These are phyloP conservation scores for Glomus cerebriforme DNA, from an alignment of 192 early-diverging fungal genomes.

Conservation along the genomic window DNA sequence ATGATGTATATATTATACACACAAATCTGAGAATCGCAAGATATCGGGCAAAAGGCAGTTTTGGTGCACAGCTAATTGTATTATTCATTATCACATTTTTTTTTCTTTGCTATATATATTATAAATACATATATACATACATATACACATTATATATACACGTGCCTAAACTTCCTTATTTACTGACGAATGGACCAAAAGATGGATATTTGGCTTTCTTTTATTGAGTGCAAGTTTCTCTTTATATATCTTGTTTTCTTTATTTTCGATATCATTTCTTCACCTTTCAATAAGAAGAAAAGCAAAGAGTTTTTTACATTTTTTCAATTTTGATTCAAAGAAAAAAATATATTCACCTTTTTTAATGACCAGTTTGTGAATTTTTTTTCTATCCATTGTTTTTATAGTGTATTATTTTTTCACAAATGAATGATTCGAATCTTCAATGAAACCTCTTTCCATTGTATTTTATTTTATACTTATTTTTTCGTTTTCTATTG, in stretches of 20 bases:
- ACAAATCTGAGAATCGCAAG: neutral
- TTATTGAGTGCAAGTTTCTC: neutral
- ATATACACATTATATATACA: slow-evolving; percentile 19
- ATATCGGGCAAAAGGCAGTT: neutral
- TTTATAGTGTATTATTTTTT: neutral
- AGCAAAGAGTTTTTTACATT: neutral
- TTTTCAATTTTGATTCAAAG: neutral
- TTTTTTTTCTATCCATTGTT: neutral
- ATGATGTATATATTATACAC: neutral
- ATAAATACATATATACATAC: slow-evolving; percentile 29
- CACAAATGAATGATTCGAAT: neutral
- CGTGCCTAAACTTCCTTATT: neutral
- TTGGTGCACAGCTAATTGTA: slow-evolving; percentile 20
- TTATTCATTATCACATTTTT: slow-evolving; percentile 31
- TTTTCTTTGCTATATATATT: slow-evolving; percentile 25
- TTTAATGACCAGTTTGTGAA: neutral
- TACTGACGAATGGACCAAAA: neutral
- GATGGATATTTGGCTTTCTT: neutral
- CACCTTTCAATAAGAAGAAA: neutral
- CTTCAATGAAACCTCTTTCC: neutral
- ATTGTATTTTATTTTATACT: neutral
- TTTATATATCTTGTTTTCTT: neutral
- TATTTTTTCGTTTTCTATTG: neutral
- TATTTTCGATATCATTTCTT: neutral
- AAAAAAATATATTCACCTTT: no score